Conservation (phyloP, 352 stramenopile genomes). For the Globisporangium iwayamae region DNA sequence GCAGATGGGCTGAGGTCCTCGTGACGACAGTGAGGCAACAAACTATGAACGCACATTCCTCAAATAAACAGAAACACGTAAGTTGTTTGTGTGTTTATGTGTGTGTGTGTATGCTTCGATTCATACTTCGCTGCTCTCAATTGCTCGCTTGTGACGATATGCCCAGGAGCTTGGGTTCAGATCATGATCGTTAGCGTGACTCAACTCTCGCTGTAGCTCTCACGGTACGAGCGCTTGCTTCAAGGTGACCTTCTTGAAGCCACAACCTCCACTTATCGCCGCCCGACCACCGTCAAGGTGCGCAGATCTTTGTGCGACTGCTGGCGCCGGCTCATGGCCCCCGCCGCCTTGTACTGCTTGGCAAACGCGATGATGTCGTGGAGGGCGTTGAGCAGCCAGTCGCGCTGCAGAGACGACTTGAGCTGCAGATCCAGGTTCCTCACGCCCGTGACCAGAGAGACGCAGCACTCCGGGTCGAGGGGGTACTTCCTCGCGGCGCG, state of each 20-base stretch:
- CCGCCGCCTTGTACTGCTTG: conserved; percentile 50
- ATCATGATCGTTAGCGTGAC: neutral
- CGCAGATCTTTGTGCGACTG: conserved; percentile 10
- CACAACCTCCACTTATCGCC: neutral
- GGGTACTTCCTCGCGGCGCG: conserved; percentile 36
- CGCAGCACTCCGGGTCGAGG: conserved; percentile 39
- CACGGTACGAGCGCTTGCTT: neutral
- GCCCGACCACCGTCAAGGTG: neutral
- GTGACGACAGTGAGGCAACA: neutral
- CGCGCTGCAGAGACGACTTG: conserved; percentile 59
- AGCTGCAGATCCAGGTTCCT: conserved; percentile 66
- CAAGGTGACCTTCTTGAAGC: no score
- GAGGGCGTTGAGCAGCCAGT: conserved; percentile 73
- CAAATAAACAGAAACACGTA: conserved; percentile 10
- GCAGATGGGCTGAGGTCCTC: neutral
- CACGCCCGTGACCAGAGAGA: conserved; percentile 49
- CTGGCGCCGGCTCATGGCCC: conserved; percentile 17
- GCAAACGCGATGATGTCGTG: conserved; percentile 63
- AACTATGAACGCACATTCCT: conserved; percentile 1
- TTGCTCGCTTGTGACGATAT: neutral
- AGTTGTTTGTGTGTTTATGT: conserved; percentile 5
- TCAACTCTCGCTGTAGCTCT: neutral
- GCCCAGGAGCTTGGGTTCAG: neutral
- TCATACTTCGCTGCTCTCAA: neutral
- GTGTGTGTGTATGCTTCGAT: neutral